phyloP scores from a whole-genome alignment of 2,329 filamentous ascomycete genomes.

The Phyllosticta citriasiana region DNA sequence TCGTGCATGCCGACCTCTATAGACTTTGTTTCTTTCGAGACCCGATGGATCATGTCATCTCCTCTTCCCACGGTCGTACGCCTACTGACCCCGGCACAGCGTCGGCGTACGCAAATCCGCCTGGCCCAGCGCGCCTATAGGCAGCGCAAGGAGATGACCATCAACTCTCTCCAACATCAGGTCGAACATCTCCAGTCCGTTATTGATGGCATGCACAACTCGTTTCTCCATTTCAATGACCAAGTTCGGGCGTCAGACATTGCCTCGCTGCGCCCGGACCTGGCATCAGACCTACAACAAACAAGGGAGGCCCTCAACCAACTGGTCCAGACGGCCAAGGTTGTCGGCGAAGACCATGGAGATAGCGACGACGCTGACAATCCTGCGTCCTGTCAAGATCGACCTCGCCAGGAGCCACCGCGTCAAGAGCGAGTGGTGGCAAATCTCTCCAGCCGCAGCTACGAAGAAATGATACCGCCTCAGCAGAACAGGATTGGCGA shows the following conservation, averaged over 20 bases:
- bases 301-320: conserved; percentile 50
- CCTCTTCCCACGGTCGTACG: conserved; percentile 1
- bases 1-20: background rate
- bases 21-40: background rate
- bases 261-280: conserved; percentile 45
- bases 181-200: conserved; percentile 59
- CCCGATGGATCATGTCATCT: background rate
- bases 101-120: conserved; percentile 77
- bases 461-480: conserved; percentile 21
- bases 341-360: conserved; percentile 17
- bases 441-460: conserved; percentile 15
- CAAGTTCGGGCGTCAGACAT: conserved; percentile 38
- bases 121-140: conserved; percentile 79
- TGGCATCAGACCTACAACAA: conserved; percentile 47
- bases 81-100: conserved; percentile 34
- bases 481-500: conserved; percentile 17
- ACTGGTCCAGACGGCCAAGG: conserved; percentile 38
- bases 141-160: conserved; percentile 73
- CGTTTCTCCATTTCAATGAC: conserved; percentile 54
- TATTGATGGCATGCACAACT: conserved; percentile 64
- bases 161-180: conserved; percentile 59
- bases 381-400: background rate
- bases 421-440: conserved; percentile 7
- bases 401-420: background rate
- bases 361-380: conserved; percentile 23